A percentile compares a stretch with the other conserved stretches of the same genome.
phyloP scores from a whole-genome alignment of 2,329 filamentous ascomycete species.

The Aureobasidium lini region DNA sequence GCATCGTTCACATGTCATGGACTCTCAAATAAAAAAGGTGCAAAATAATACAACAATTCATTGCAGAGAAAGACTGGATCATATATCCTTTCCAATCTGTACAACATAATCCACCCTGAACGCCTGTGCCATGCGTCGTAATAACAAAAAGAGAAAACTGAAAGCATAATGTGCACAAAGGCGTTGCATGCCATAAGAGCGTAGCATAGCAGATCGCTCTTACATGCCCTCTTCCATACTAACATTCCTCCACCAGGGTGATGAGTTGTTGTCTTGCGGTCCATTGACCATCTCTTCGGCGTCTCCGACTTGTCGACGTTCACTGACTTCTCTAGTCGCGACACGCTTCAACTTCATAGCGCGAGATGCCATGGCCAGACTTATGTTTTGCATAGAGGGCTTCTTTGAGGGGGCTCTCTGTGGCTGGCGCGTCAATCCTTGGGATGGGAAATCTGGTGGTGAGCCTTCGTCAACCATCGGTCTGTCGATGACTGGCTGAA shows the following conservation, averaged over 20 bases:
- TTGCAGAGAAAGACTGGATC: background rate
- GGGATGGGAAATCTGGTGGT: constrained; percentile 29
- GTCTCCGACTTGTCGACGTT: constrained; percentile 85
- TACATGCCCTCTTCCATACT: constrained; percentile 43
- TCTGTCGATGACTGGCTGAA: constrained; percentile 26
- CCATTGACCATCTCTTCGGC: constrained; percentile 65
- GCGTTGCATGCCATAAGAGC: background rate
- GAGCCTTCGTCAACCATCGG: constrained; percentile 22
- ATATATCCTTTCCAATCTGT: background rate
- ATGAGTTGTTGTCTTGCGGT: constrained; percentile 19
- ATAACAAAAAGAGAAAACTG: background rate
- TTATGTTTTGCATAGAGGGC: constrained; percentile 41
- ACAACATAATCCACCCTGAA: background rate
- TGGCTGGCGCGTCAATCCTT: constrained; percentile 42
- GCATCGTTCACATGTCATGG: background rate
- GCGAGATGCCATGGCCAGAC: constrained; percentile 33
- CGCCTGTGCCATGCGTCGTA: constrained; percentile 2
- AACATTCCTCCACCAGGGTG: constrained; percentile 41
- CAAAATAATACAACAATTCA: background rate
- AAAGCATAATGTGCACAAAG: background rate
- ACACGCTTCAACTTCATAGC: constrained; percentile 57
- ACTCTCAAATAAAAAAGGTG: background rate
- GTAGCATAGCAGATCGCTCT: background rate
- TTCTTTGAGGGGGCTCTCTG: constrained; percentile 16
- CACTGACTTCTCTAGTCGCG: constrained; percentile 66